These are phyloP conservation scores for Plasmodium yoelii DNA, from an alignment of 169 alveolate genomes.

Conservation along the genomic window DNA sequence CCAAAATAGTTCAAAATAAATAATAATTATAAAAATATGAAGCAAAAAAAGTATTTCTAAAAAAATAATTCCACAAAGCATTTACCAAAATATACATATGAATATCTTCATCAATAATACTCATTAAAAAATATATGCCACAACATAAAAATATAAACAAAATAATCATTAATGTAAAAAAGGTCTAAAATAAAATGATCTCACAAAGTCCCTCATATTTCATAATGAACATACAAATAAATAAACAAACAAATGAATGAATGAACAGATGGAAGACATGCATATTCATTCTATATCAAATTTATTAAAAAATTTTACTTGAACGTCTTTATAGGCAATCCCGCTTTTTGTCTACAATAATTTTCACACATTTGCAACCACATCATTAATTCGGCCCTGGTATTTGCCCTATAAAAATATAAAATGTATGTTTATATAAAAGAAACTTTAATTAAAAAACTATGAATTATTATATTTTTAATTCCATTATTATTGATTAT, in stretches of 20 bases:
- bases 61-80: no score
- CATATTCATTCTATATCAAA: no score
- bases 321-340: slow-evolving; percentile 70
- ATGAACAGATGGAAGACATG: no score
- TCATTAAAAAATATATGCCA: slow-evolving; percentile 9
- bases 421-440: slow-evolving; percentile 1
- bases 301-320: slow-evolving; percentile 25
- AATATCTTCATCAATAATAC: not conserved
- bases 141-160: slow-evolving; percentile 3
- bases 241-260: no score
- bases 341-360: slow-evolving; percentile 74
- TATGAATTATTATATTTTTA: no score
- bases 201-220: not conserved
- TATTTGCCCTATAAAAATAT: slow-evolving; percentile 26
- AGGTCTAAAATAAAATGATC: slow-evolving; percentile 7
- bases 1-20: not conserved
- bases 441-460: not conserved
- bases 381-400: slow-evolving; percentile 69
- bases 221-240: no score
- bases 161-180: not conserved
- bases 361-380: slow-evolving; percentile 78
- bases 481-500: no score
- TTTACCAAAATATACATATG: no score
- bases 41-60: not conserved
- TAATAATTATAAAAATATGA: not conserved